Base-by-base conservation (phyloP, 768 basidiomycete species). In the Lactarius indigo region DNA sequence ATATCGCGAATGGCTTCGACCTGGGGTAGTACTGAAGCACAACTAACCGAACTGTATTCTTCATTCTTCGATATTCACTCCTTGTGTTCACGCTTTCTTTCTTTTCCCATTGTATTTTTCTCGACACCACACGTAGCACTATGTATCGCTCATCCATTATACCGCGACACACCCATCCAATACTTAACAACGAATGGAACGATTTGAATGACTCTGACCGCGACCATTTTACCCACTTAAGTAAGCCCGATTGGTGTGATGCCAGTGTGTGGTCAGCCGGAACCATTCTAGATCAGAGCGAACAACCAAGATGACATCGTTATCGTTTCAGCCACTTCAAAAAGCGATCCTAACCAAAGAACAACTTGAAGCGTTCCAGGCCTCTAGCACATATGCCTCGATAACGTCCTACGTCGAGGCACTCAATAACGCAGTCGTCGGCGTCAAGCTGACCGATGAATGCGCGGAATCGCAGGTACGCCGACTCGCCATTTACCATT, bases 331-430 rank as follows among this genome's bases (percentile, higher is more conserved):
- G 70, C 66, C 76, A 41, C 92, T 90, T 1, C 78, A 78, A 50
- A 96, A 96, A 79, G 80, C 78, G 30, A 92, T 99, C 68, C 78
- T 98, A 33, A 84, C 88, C 1, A 85, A 82, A 35, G 84, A 82
- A 5, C 95, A 98, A 71, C 84, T 98, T 0, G 82, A 84, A 26
- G 86, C 85, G n/a, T 99, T 97, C 74, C 88, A 94, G 72, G 72
- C 79, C 9, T 95, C 92, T 0, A 74, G 82, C 57, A 89, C 94
- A 0, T 86, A 94, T 73, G 74, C 80, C 28, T 80, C 85, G 10
- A 80, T 98, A 64, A 75, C 93, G 7, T 74, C 79, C 0, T 94
- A 92, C 72, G 84, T 98, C 61, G 83, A 89, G 63, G 78, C 80
- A 0, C 81, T 98, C 37, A 98, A 97, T 73, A 82, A 86, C 20